A percentile compares a stretch with the other conserved stretches of the same genome.
Conservation (phyloP, 1,284 basidiomycete genomes). For the Anthracocystis panici-leucophaei region DNA sequence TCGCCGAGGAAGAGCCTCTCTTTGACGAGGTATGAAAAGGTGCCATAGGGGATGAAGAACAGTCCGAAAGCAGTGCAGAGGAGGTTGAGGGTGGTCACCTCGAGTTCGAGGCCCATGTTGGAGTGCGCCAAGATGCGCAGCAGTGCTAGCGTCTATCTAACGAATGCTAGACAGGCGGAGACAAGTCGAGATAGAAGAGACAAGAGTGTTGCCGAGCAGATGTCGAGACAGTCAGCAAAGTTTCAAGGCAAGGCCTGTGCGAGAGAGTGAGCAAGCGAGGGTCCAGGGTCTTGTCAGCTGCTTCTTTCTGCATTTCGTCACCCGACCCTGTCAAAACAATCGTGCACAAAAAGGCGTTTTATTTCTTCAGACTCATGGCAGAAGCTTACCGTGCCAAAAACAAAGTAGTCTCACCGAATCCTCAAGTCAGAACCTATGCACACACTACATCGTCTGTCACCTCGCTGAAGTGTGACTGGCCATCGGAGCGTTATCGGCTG, state of each 20-base stretch:
- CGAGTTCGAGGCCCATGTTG: conserved; percentile 34
- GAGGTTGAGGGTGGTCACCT: conserved; percentile 48
- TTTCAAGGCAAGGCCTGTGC: neutral
- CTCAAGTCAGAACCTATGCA: no score
- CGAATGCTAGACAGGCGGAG: conserved; percentile 14
- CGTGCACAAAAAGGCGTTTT: neutral
- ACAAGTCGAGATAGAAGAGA: no score
- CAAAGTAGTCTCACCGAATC: no score
- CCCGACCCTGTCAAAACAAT: neutral
- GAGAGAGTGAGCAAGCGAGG: neutral
- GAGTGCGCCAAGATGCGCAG: neutral
- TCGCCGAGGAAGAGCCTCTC: conserved; percentile 60
- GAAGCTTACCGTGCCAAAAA: no score
- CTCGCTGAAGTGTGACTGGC: no score
- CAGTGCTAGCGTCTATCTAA: neutral
- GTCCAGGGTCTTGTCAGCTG: conserved; percentile 4
- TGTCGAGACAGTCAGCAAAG: neutral
- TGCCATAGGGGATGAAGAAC: conserved; percentile 53
- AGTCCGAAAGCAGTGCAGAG: conserved; percentile 50
- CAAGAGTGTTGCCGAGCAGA: neutral
- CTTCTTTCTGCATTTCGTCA: neutral
- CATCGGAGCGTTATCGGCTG: no score
- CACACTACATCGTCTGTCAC: no score
- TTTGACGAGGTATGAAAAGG: conserved; percentile 60
- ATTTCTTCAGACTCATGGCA: no score